phyloP scores from a whole-genome alignment of 495 filamentous ascomycete genomes.

The Aspergillus asperescens region DNA sequence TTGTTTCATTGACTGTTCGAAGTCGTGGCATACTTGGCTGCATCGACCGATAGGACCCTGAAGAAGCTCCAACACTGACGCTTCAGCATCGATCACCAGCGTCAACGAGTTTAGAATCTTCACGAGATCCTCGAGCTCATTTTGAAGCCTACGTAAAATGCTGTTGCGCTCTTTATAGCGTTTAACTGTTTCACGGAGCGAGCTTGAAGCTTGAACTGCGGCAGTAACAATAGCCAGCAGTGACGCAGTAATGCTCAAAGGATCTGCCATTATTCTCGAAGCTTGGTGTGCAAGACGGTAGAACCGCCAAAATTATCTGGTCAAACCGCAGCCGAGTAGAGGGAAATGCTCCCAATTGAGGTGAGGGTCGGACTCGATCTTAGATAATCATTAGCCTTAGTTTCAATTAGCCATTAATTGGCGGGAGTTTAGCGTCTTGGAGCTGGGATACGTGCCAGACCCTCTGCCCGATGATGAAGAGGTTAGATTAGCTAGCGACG shows the following conservation, averaged over 20 bases:
- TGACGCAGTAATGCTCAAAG: slow-evolving; percentile 25
- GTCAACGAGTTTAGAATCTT: slow-evolving; percentile 5
- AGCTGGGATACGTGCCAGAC: no score
- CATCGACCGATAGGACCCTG: slow-evolving; percentile 10
- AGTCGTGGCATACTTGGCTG: slow-evolving; percentile 13
- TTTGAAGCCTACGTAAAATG: slow-evolving; percentile 6
- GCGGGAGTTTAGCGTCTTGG: no score
- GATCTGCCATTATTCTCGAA: slow-evolving; percentile 28
- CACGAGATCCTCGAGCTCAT: slow-evolving; percentile 11
- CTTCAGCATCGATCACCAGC: not conserved
- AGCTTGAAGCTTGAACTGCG: slow-evolving; percentile 19
- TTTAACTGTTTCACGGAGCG: slow-evolving; percentile 23
- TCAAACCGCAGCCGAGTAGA: no score
- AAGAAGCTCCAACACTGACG: slow-evolving; percentile 8
- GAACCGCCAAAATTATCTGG: no score
- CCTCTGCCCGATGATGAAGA: no score
- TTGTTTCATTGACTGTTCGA: slow-evolving; percentile 10
- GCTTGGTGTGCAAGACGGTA: no score
- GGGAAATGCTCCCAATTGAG: no score
- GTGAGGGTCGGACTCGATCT: no score
- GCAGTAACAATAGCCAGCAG: slow-evolving; percentile 23
- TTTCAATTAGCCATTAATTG: no score
- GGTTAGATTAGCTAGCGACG: no score
- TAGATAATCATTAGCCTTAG: no score
- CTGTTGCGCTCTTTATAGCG: slow-evolving; percentile 20